A percentile compares a stretch with the other conserved stretches of the same genome.
Conservation (phyloP, 2,329 filamentous ascomycete genomes). For the Aspergillus sp. region DNA sequence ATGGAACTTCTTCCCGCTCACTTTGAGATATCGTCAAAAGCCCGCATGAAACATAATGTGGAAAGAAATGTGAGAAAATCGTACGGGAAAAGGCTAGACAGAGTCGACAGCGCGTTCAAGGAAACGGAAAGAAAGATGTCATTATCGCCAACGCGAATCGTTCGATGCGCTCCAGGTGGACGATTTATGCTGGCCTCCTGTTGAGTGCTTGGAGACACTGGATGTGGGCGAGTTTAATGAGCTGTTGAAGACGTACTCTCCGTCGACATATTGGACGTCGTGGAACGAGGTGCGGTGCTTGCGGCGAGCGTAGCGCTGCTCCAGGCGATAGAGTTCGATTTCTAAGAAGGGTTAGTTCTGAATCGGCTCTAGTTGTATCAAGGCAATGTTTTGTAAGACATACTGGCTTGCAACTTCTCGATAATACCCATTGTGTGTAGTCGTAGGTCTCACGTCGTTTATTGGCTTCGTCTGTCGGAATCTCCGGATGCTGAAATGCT, state of each 20-base stretch:
- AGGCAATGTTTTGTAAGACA: slow-evolving; percentile 14
- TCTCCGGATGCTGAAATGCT: too few species aligned
- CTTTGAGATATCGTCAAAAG: slow-evolving; percentile 12
- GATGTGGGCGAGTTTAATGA: slow-evolving; percentile 29
- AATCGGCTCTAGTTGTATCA: slow-evolving; percentile 44
- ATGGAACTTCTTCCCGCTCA: too few species aligned
- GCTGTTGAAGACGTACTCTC: slow-evolving; percentile 76
- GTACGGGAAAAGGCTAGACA: neutral
- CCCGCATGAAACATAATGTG: slow-evolving; percentile 16
- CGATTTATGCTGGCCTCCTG: slow-evolving; percentile 27
- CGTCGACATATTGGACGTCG: slow-evolving; percentile 86
- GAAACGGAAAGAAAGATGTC: neutral
- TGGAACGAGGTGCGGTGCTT: slow-evolving; percentile 85
- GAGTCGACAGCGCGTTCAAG: slow-evolving; percentile 1
- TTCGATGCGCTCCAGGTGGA: slow-evolving; percentile 21
- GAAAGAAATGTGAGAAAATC: slow-evolving; percentile 7
- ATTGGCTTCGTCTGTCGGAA: neutral
- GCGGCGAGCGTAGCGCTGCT: slow-evolving; percentile 88
- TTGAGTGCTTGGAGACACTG: slow-evolving; percentile 34
- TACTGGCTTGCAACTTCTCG: slow-evolving; percentile 47
- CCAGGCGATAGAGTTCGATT: slow-evolving; percentile 86
- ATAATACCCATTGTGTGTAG: slow-evolving; percentile 42
- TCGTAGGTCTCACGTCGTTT: neutral
- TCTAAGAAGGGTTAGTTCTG: slow-evolving; percentile 48
- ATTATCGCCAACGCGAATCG: slow-evolving; percentile 24